phyloP scores from a whole-genome alignment of 2,329 filamentous ascomycete genomes.

The Pseudogymnoascus sp. region DNA sequence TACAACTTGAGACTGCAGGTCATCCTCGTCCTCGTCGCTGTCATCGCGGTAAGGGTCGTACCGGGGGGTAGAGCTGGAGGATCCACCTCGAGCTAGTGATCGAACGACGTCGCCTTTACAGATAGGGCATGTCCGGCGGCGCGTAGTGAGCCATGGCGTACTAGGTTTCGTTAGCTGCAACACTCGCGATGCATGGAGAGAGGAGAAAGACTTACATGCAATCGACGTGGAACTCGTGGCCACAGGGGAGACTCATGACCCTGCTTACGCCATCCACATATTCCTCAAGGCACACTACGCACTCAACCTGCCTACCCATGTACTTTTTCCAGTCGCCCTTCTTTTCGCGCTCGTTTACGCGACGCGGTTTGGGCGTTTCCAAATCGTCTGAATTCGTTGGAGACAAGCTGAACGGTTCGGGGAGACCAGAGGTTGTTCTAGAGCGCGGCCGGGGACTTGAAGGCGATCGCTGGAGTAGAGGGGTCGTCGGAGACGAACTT shows the following conservation, averaged over 20 bases:
- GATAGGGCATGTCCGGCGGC: slow-evolving; percentile 93
- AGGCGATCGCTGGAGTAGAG: slow-evolving; percentile 57
- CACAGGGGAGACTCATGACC: slow-evolving; percentile 95
- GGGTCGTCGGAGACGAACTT: slow-evolving; percentile 65
- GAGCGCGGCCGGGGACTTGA: slow-evolving; percentile 52
- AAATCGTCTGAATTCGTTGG: slow-evolving; percentile 33
- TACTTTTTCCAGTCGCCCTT: slow-evolving; percentile 54
- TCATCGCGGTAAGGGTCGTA: slow-evolving; percentile 31
- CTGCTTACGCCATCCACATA: slow-evolving; percentile 89
- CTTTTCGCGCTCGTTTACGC: slow-evolving; percentile 40
- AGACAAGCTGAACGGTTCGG: slow-evolving; percentile 40
- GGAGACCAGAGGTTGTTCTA: slow-evolving; percentile 53
- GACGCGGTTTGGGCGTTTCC: slow-evolving; percentile 19
- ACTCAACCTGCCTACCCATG: slow-evolving; percentile 68
- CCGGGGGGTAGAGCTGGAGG: slow-evolving; percentile 20
- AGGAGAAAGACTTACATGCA: slow-evolving; percentile 75
- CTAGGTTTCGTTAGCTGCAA: slow-evolving; percentile 35
- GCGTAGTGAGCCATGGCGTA: slow-evolving; percentile 92
- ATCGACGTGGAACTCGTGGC: slow-evolving; percentile 93
- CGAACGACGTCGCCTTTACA: slow-evolving; percentile 95
- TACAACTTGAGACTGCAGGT: background rate
- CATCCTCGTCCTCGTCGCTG: slow-evolving; percentile 30
- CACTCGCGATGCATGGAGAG: slow-evolving; percentile 10
- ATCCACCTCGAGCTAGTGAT: slow-evolving; percentile 43
- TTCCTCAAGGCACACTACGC: slow-evolving; percentile 93